Base-by-base conservation (phyloP, 306 rosid species). In the Pterocarpus santalinus region DNA sequence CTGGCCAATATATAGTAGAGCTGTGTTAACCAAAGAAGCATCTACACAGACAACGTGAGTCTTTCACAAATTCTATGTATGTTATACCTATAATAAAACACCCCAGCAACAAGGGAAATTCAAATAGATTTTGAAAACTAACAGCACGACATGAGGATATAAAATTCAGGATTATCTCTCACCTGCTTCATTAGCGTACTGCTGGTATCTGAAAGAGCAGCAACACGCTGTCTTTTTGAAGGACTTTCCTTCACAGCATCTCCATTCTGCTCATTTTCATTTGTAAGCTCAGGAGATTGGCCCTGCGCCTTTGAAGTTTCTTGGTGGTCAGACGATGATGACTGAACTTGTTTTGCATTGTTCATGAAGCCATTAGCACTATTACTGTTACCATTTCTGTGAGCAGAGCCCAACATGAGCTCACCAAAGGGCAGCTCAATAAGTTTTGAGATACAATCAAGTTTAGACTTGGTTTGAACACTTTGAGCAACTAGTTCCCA, bases 341-440 rank as follows among this genome's bases (percentile, higher is more conserved):
- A 16, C 47, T 72, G 89, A 83, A 53, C 83, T 84, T 77, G 90
- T 12, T 84, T 83, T 47, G 77, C 82, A 71, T 75, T 74, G 65
- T 81, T 86, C 77, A 79, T 17, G n/a, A 52, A 82, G 77, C 86
- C 84, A 79, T 68, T 83, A 9, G 69, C 81, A 65, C 79, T 72
- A 32, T 16, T 79, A 84, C 41, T 75, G 35, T 83, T 80, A 66
- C 75, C 88, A 49, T 80, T 85, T 76, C 78, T 84, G 53, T 61
- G 84, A 72, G 84, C 83, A 82, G 92, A 84, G 69, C 92, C 81
- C 81, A 91, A 80, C 86, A 88, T 57, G 79, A 84, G 87, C 82
- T 90, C 93, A 80, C 99, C 99, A 80, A 93, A 88, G 30, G 99
- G 99, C 53, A 95, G 80, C 87, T 95, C 97, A 70, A 93, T 89